Evolutionary conservation across 768 basidiomycete genomes (phyloP).

Genomic region (Imleria badia): DNA sequence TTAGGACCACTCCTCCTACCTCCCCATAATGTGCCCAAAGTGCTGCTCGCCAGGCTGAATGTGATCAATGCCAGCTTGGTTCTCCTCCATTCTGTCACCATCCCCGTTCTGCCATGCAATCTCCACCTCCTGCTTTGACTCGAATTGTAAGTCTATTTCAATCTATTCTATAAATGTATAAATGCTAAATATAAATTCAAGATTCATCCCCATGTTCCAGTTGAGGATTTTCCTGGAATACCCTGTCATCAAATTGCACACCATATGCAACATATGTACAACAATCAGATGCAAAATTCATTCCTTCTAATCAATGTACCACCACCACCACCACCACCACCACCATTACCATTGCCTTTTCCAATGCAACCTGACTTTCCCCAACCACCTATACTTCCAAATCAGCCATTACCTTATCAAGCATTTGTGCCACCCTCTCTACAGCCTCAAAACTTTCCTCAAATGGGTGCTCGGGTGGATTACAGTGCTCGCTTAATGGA

Average conservation of each 20-base stretch:
- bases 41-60: neutral
- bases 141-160: neutral
- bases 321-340: neutral
- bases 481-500: neutral
- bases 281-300: neutral
- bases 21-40: neutral
- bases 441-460: neutral
- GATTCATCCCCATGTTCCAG: neutral
- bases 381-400: neutral
- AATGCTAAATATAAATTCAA: neutral
- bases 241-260: neutral
- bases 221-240: conserved; percentile 3
- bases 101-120: neutral
- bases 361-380: too few relatives aligned
- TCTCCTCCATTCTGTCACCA: neutral
- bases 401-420: neutral
- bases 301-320: too few relatives aligned
- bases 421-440: neutral
- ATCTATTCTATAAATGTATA: neutral
- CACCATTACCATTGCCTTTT: too few relatives aligned
- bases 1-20: neutral
- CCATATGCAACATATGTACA: neutral
- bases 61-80: neutral
- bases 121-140: neutral
- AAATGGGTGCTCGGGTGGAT: neutral